Conservation (phyloP, 768 basidiomycete genomes). For the Paxillus rubicundulus region DNA sequence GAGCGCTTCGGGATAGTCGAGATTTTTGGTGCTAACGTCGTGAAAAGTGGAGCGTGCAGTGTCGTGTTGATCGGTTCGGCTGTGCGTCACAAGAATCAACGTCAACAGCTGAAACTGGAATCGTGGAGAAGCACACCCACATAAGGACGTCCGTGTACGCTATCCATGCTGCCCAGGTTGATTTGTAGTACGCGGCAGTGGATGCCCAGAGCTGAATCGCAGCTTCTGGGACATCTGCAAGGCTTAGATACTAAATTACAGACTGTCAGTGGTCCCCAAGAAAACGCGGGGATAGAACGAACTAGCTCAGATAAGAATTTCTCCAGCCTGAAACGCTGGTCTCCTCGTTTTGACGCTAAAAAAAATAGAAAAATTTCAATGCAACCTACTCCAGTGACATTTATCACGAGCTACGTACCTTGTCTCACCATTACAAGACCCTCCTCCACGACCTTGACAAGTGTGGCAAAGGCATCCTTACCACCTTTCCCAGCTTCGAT, state of each 20-base stretch:
- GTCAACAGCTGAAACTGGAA: not conserved
- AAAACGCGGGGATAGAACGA: constrained; percentile 29
- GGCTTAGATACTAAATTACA: constrained; percentile 43
- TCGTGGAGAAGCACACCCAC: constrained; percentile 40
- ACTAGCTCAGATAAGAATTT: constrained; percentile 79
- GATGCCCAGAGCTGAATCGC: constrained; percentile 62
- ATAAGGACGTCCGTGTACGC: constrained; percentile 70
- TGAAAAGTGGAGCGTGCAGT: constrained; percentile 66
- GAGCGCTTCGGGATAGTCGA: constrained; percentile 95
- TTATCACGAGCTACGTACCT: constrained; percentile 36
- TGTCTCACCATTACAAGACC: constrained; percentile 61
- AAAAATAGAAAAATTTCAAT: constrained; percentile 1
- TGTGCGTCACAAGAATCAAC: constrained; percentile 17
- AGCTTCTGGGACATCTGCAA: constrained; percentile 48
- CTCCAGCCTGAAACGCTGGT: constrained; percentile 76
- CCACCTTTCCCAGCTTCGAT: constrained; percentile 47
- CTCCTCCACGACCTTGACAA: constrained; percentile 59
- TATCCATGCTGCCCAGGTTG: constrained; percentile 73
- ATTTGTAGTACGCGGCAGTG: constrained; percentile 64
- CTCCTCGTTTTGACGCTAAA: constrained; percentile 64
- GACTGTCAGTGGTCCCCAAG: not conserved
- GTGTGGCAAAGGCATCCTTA: constrained; percentile 49
- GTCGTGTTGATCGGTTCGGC: constrained; percentile 52
- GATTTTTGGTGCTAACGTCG: constrained; percentile 61
- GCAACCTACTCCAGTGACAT: not conserved